A percentile compares a stretch with the other conserved stretches of the same genome.
Evolutionary conservation across 352 stramenopile species (phyloP).

Genomic region (Phytophthora lateralis): DNA sequence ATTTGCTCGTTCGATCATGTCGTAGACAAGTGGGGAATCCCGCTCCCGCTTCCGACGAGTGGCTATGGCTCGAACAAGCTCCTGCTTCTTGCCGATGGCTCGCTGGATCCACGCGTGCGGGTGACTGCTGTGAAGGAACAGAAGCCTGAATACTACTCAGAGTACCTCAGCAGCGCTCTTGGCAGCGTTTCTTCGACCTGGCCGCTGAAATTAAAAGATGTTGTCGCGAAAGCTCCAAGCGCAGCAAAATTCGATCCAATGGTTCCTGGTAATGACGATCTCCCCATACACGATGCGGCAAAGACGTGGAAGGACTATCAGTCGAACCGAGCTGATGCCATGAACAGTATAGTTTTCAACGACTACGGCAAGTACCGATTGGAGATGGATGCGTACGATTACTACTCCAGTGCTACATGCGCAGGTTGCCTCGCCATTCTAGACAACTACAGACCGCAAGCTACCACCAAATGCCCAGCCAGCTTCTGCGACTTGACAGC

Average conservation of each 20-base stretch:
- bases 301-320: constrained; percentile 65
- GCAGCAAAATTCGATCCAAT: constrained; percentile 13
- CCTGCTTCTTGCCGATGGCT: constrained; percentile 27
- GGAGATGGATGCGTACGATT: constrained; percentile 54
- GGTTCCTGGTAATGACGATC: constrained; percentile 7
- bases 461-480: constrained; percentile 37
- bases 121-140: constrained; percentile 26
- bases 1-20: constrained; percentile 45
- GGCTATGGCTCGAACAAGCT: constrained; percentile 47
- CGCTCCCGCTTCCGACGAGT: constrained; percentile 53
- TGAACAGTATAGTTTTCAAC: constrained; percentile 51
- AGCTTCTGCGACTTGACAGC: constrained; percentile 41
- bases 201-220: constrained; percentile 25
- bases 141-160: constrained; percentile 32
- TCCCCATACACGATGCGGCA: constrained; percentile 17
- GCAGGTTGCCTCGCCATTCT: constrained; percentile 53
- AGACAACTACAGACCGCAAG: constrained; percentile 50
- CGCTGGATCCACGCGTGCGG: constrained; percentile 20
- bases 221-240: constrained; percentile 16
- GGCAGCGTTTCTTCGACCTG: constrained; percentile 15
- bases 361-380: constrained; percentile 58
- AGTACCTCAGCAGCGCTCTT: constrained; percentile 15
- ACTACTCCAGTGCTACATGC: constrained; percentile 45
- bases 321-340: constrained; percentile 24
- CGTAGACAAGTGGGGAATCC: constrained; percentile 43